Evolutionary conservation across 2,329 filamentous ascomycete species (phyloP).

Genomic region (Alternaria gaisen): DNA sequence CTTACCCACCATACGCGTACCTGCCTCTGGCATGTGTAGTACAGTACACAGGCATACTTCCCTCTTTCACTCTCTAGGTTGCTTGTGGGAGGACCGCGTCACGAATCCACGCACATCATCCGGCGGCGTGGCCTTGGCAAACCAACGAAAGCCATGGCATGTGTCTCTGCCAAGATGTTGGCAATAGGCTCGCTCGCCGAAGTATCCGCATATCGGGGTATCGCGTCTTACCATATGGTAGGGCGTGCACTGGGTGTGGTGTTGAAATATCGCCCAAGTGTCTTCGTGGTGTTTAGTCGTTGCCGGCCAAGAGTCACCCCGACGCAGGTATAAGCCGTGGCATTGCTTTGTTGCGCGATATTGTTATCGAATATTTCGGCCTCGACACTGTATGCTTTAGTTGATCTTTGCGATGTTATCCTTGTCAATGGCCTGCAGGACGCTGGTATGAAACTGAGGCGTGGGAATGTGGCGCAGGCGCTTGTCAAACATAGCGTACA

Average conservation of each 20-base stretch:
- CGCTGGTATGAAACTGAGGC: constrained; percentile 11
- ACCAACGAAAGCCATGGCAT: constrained; percentile 3
- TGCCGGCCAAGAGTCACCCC: background rate
- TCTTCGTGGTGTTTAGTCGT: background rate
- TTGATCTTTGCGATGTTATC: constrained; percentile 1
- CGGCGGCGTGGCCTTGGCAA: constrained; percentile 8
- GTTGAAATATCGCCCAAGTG: background rate
- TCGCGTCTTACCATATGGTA: background rate
- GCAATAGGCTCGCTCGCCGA: background rate
- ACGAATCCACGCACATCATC: background rate
- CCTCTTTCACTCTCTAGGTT: background rate
- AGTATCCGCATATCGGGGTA: background rate
- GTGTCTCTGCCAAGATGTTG: constrained; percentile 5
- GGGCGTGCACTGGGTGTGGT: background rate
- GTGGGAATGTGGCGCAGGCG: constrained; percentile 12
- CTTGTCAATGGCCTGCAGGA: background rate
- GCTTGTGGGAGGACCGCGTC: background rate
- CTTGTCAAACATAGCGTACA: constrained; percentile 2
- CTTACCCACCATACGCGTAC: background rate
- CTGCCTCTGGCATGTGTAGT: background rate
- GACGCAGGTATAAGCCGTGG: background rate
- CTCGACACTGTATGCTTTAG: background rate
- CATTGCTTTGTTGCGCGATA: background rate
- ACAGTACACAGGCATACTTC: background rate
- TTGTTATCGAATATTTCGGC: background rate